phyloP scores from a whole-genome alignment of 164 flowering plant genomes.

The Stephania cephalantha region DNA sequence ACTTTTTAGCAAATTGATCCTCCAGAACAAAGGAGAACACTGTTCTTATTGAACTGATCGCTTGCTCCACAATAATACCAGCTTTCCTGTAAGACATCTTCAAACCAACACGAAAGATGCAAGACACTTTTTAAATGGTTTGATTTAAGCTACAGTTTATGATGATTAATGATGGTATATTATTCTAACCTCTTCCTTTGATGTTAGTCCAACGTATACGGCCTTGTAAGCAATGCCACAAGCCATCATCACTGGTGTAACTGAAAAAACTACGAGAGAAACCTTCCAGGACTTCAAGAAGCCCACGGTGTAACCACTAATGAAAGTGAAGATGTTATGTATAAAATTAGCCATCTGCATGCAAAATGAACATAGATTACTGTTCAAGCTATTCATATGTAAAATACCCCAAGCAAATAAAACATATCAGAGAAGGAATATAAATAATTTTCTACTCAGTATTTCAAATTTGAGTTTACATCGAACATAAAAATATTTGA shows the following conservation, averaged over 20 bases:
- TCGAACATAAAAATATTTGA: too few relatives aligned
- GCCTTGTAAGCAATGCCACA: conserved; percentile 78
- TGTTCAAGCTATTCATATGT: background rate
- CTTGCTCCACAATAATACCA: conserved; percentile 61
- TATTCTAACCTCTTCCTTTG: conserved; percentile 59
- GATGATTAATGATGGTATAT: background rate
- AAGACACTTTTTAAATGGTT: background rate
- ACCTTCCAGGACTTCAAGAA: conserved; percentile 58
- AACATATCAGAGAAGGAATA: too few relatives aligned
- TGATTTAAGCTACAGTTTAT: background rate
- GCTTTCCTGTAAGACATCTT: conserved; percentile 59
- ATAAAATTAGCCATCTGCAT: conserved; percentile 73
- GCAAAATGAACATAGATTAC: background rate
- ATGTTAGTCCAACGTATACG: conserved; percentile 60
- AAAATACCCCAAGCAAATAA: too few relatives aligned
- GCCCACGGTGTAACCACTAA: conserved; percentile 65
- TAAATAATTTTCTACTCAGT: too few relatives aligned
- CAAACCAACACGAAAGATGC: background rate
- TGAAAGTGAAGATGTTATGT: conserved; percentile 62
- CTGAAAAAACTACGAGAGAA: conserved; percentile 58
- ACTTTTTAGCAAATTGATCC: conserved; percentile 43
- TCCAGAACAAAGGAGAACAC: conserved; percentile 67
- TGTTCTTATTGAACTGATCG: conserved; percentile 61
- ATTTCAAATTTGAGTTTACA: too few relatives aligned
- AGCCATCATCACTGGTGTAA: conserved; percentile 64